Evolutionary conservation across 805 yeast genomes (phyloP), one percentile per base, ranked within the genome.

Genomic region (Candida sakaeoensis): DNA sequence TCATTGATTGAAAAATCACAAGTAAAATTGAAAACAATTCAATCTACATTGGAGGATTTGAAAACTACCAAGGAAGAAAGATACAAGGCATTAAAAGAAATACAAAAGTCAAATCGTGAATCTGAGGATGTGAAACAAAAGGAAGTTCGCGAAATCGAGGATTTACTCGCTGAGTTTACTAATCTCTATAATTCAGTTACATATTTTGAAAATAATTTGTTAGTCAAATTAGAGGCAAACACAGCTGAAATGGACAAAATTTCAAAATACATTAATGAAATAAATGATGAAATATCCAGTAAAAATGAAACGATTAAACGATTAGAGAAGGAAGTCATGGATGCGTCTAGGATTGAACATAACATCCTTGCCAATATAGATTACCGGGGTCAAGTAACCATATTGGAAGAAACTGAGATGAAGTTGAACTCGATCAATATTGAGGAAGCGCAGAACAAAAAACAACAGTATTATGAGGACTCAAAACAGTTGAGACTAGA

Each of bases 331-430:
- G 69, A 62, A 35, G 51, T 80, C 1, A 63, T 61, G n/a, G 83
- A 85, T 46, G 74, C 85, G 1, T 72, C 73, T 23, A 75, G 72
- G 38, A 75, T 79, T 36, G 80, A 82, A 49, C 74, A 87, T 22
- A 79, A 78, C 41, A 62, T 87, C 7, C 64, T 76, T 25, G 80
- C 82, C 32, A 86, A 84, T 45, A 51, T 86, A 24, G 86, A 82
- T 44, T 63, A 80, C 10, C 58, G 82, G 9, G 63, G 63, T 5
- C 52, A 79, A 21, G 61, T 65, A 14, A 40, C 34, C 1, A 74
- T 78, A 39, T 48, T 75, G 0, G 51, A 48, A 0, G 51, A 52
- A 1, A 56, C 72, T 4, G 69, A 68, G 8, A 37, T 48, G 0
- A 65, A 68, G 13, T 68, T 85, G 4, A 46, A 41, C 0, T 64